Evolutionary conservation across 129 eudicot species (phyloP).

Genomic region (Centrapalus pauciflorus): DNA sequence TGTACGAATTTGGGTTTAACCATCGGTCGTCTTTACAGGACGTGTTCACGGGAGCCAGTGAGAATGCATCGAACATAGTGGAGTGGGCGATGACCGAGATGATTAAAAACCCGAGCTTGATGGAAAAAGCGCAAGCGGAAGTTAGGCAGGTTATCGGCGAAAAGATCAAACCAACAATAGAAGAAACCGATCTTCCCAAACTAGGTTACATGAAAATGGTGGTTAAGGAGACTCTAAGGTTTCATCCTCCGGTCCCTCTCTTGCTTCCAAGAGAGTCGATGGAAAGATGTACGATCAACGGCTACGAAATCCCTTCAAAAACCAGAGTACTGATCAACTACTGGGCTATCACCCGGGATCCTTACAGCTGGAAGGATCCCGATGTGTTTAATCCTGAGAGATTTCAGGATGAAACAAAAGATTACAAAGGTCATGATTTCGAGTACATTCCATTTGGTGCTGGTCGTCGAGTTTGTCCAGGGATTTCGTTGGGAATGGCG

Average conservation of each 20-base stretch:
- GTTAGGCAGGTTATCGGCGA: conserved; percentile 13
- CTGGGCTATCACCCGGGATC: conserved; percentile 38
- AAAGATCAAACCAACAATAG: conserved; percentile 8
- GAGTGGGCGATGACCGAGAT: conserved; percentile 35
- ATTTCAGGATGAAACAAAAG: conserved; percentile 13
- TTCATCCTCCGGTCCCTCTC: conserved; percentile 30
- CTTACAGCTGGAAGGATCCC: conserved; percentile 23
- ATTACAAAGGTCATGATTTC: conserved; percentile 21
- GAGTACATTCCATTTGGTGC: conserved; percentile 36
- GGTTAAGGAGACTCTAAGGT: conserved; percentile 35
- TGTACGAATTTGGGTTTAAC: neutral
- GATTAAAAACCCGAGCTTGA: conserved; percentile 21
- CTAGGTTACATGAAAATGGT: conserved; percentile 27
- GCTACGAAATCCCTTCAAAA: conserved; percentile 33
- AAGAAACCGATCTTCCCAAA: conserved; percentile 25
- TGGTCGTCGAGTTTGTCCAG: conserved; percentile 29
- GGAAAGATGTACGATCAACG: conserved; percentile 22
- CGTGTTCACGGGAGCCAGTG: conserved; percentile 16
- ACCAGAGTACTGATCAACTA: conserved; percentile 26
- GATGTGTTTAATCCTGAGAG: conserved; percentile 26
- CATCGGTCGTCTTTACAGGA: neutral
- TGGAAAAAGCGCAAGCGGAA: conserved; percentile 33
- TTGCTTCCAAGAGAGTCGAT: conserved; percentile 31
- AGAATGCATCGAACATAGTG: conserved; percentile 20
- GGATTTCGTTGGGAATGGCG: conserved; percentile 20